Conservation (phyloP, 1,284 basidiomycete species). For the Rhodotorula mucilaginosa region DNA sequence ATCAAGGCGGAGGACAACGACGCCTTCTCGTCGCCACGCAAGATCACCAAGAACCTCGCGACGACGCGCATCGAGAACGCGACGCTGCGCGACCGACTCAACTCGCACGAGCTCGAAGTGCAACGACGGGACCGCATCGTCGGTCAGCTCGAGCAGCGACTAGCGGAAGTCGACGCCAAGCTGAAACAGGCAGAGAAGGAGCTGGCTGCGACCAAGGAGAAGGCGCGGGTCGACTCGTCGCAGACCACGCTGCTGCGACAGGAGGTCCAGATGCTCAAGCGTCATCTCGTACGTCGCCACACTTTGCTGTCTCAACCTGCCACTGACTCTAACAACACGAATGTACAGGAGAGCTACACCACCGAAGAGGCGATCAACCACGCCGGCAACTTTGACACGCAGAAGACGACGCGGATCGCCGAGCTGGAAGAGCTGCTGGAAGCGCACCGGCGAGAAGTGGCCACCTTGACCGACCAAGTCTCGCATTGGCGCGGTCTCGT, state of each 20-base stretch:
- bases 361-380: slow-evolving; percentile 44
- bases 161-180: slow-evolving; percentile 36
- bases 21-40: slow-evolving; percentile 38
- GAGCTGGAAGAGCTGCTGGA: slow-evolving; percentile 44
- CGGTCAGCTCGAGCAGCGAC: slow-evolving; percentile 40
- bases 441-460: slow-evolving; percentile 40
- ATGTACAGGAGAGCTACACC: slow-evolving; percentile 41
- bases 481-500: slow-evolving; percentile 34
- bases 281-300: slow-evolving; percentile 39
- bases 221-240: slow-evolving; percentile 34
- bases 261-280: slow-evolving; percentile 42
- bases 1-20: slow-evolving; percentile 25
- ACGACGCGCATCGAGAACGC: slow-evolving; percentile 40
- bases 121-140: slow-evolving; percentile 42
- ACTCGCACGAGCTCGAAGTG: slow-evolving; percentile 33
- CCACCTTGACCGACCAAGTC: slow-evolving; percentile 35
- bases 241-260: slow-evolving; percentile 40
- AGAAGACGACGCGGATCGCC: slow-evolving; percentile 44
- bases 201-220: slow-evolving; percentile 17
- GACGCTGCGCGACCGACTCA: slow-evolving; percentile 36
- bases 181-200: slow-evolving; percentile 17
- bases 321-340: background rate
- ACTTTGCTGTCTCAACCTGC: slow-evolving; percentile 6
- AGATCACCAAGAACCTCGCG: slow-evolving; percentile 42
- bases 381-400: slow-evolving; percentile 40